Conservation (phyloP, 495 filamentous ascomycete genomes). For the Trichoderma virens region DNA sequence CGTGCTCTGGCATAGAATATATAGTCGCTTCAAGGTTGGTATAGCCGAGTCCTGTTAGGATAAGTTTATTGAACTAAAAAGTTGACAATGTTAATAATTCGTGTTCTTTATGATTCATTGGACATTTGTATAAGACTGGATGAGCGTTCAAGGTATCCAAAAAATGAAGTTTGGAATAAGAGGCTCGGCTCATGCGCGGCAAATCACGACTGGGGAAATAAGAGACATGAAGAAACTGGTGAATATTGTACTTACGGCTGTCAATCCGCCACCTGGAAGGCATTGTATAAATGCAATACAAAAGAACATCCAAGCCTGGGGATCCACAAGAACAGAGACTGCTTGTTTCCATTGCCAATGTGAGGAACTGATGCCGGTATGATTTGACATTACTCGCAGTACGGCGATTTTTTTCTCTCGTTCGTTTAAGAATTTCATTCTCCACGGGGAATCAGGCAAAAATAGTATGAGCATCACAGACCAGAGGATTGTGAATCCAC, state of each 20-base stretch:
- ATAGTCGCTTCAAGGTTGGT: constrained; percentile 12
- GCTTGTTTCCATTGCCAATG: neutral
- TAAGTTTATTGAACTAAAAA: constrained; percentile 16
- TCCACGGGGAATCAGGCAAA: neutral
- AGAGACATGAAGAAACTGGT: neutral
- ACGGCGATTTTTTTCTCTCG: neutral
- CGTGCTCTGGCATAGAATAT: constrained; percentile 14
- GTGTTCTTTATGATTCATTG: too few species aligned
- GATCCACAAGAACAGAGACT: neutral
- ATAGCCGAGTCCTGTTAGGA: constrained; percentile 16
- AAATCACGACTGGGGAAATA: too few species aligned
- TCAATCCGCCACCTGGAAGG: neutral
- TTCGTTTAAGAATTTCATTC: neutral
- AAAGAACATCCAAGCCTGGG: neutral
- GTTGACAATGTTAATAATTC: too few species aligned
- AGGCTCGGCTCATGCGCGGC: too few species aligned
- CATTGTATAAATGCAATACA: neutral
- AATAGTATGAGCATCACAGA: neutral
- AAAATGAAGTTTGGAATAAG: too few species aligned
- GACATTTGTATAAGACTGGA: too few species aligned
- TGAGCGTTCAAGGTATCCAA: too few species aligned
- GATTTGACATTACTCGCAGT: neutral
- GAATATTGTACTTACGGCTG: neutral
- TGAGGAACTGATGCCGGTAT: neutral
- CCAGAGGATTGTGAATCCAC: neutral